Evolutionary conservation across 1,284 basidiomycete genomes (phyloP).

Genomic region (Blastosporella zonata): DNA sequence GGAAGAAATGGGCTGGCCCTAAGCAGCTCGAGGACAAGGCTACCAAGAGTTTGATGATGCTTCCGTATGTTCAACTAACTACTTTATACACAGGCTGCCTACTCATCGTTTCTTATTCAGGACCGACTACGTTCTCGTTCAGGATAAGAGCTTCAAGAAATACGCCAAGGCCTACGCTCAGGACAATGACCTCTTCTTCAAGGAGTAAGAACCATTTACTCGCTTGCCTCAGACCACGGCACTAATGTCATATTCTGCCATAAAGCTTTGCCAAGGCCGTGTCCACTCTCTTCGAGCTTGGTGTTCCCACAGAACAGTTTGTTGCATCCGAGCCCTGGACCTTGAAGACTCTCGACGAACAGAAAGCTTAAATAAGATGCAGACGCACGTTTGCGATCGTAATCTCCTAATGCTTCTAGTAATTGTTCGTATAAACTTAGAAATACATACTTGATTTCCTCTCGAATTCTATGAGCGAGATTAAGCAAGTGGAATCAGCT

Average conservation of each 20-base stretch:
- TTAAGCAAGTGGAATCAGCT: too few species aligned
- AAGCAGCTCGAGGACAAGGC: constrained; percentile 94
- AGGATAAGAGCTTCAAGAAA: constrained; percentile 90
- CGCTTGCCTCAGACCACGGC: not conserved
- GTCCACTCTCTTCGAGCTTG: constrained; percentile 81
- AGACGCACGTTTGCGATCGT: not conserved
- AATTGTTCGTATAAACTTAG: too few species aligned
- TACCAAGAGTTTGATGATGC: constrained; percentile 91
- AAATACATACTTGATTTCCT: too few species aligned
- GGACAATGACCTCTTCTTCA: constrained; percentile 83
- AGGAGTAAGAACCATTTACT: constrained; percentile 59
- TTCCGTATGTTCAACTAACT: constrained; percentile 58
- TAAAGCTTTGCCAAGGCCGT: constrained; percentile 82
- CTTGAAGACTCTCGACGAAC: constrained; percentile 64
- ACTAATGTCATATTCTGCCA: constrained; percentile 5
- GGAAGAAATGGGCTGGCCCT: constrained; percentile 88
- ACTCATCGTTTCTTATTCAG: constrained; percentile 34
- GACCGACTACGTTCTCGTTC: constrained; percentile 79
- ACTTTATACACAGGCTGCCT: not conserved
- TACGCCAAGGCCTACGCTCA: constrained; percentile 82
- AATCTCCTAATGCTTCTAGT: too few species aligned
- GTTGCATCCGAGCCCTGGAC: constrained; percentile 67
- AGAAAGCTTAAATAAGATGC: constrained; percentile 25
- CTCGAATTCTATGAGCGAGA: too few species aligned
- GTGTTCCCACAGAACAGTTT: constrained; percentile 80